Percentiles rank a stretch among this genome's conserved stretches.
Evolutionary conservation across 2,329 filamentous ascomycete species (phyloP).

Genomic region (Aspergillus sp.): DNA sequence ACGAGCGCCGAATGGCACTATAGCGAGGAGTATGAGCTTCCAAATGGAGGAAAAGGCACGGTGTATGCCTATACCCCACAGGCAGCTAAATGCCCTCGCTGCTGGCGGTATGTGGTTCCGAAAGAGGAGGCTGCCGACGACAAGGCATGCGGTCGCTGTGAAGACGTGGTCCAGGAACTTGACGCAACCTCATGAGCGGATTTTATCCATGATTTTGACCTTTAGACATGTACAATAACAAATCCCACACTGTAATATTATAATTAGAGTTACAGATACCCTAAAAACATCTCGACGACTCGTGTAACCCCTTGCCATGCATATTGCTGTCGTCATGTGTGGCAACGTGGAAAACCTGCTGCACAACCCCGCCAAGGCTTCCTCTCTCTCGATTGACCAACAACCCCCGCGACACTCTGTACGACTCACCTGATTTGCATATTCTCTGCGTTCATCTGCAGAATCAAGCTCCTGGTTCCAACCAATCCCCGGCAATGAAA

Average conservation of each 20-base stretch:
- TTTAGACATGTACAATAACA: neutral
- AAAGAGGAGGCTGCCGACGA: conserved; percentile 50
- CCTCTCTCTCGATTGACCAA: neutral
- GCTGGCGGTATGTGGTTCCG: conserved; percentile 81
- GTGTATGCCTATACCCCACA: conserved; percentile 49
- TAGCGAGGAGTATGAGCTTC: conserved; percentile 41
- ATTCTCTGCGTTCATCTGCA: neutral
- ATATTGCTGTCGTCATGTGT: conserved; percentile 10
- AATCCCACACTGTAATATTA: conserved; percentile 2
- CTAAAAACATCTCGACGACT: neutral
- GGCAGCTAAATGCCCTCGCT: conserved; percentile 74
- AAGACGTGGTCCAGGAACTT: conserved; percentile 58
- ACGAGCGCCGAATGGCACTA: conserved; percentile 43
- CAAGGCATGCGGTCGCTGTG: conserved; percentile 71
- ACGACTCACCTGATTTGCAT: neutral
- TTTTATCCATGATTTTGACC: neutral
- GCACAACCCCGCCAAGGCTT: neutral
- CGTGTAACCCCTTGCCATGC: neutral
- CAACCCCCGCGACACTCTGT: neutral
- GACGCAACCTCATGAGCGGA: conserved; percentile 16
- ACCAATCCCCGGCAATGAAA: conserved; percentile 1
- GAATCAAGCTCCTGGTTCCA: conserved; percentile 1
- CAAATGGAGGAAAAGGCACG: conserved; percentile 30
- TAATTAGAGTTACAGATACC: neutral
- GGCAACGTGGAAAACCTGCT: neutral